Conservation (phyloP, 2,329 filamentous ascomycete genomes). For the Sclerotinia minor region DNA sequence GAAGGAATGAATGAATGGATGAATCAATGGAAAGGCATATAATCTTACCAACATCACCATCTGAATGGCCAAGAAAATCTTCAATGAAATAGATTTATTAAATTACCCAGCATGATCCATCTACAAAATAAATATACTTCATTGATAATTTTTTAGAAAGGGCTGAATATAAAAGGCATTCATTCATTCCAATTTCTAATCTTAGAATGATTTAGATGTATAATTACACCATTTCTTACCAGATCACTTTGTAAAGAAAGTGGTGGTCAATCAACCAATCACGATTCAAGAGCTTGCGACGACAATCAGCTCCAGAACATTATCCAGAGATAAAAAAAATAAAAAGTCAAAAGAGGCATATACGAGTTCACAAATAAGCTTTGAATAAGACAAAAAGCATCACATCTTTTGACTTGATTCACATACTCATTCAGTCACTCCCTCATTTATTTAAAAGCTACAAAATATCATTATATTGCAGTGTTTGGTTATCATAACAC, state of each 20-base stretch:
- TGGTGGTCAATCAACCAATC: slow-evolving; percentile 6
- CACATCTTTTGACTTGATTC: slow-evolving; percentile 6
- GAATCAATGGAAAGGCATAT: neutral
- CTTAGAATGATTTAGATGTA: slow-evolving; percentile 7
- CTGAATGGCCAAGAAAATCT: neutral
- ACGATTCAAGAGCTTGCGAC: slow-evolving; percentile 10
- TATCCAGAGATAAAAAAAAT: neutral
- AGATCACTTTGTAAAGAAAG: neutral
- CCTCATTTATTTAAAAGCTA: neutral
- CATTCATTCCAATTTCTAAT: slow-evolving; percentile 1
- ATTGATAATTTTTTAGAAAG: neutral
- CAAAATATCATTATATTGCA: neutral
- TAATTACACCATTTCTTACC: neutral
- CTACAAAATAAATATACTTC: neutral
- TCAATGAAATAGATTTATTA: neutral
- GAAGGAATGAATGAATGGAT: neutral
- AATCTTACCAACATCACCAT: neutral
- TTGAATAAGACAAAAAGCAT: neutral
- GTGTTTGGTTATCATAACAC: slow-evolving; percentile 1
- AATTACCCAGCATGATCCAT: neutral
- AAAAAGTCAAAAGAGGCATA: neutral
- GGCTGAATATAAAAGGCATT: neutral
- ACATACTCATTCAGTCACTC: neutral
- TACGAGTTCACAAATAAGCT: slow-evolving; percentile 1
- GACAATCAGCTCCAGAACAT: slow-evolving; percentile 22